A percentile compares a stretch with the other conserved stretches of the same genome.
Conservation (phyloP, 2,329 filamentous ascomycete species). For the Chaetomium globosum region DNA sequence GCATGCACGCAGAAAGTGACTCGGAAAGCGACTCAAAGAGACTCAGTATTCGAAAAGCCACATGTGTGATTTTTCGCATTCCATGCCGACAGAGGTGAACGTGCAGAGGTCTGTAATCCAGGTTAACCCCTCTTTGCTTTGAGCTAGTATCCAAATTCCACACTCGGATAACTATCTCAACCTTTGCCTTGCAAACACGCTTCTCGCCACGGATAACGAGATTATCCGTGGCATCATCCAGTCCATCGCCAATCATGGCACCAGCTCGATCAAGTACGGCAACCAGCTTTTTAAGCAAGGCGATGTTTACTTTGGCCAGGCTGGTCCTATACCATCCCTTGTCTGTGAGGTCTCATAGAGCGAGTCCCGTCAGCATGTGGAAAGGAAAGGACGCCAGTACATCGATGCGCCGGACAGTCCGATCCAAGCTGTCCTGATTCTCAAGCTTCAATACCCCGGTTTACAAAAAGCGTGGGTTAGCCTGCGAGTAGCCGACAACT, state of each 20-base stretch:
- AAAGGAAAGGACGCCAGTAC: slow-evolving; percentile 18
- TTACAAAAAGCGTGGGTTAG: slow-evolving; percentile 23
- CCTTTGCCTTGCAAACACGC: too few relatives aligned
- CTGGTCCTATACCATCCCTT: slow-evolving; percentile 17
- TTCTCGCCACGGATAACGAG: too few relatives aligned
- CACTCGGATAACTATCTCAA: too few relatives aligned
- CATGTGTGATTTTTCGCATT: too few relatives aligned
- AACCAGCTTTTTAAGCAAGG: slow-evolving; percentile 15
- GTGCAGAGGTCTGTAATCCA: too few relatives aligned
- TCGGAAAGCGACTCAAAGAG: too few relatives aligned
- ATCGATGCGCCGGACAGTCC: slow-evolving; percentile 16
- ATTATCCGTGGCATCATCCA: too few relatives aligned
- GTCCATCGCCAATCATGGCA: not conserved
- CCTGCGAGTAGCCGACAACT: slow-evolving; percentile 1
- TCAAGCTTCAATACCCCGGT: slow-evolving; percentile 20
- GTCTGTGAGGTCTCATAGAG: slow-evolving; percentile 27
- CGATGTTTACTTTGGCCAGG: slow-evolving; percentile 16
- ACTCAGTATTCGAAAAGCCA: too few relatives aligned
- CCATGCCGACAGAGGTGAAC: too few relatives aligned
- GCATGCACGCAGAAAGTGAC: too few relatives aligned
- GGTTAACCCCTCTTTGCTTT: too few relatives aligned
- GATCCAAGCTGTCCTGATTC: slow-evolving; percentile 19
- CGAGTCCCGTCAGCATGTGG: slow-evolving; percentile 18
- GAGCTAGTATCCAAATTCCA: too few relatives aligned
- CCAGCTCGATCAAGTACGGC: not conserved